Conservation (phyloP, 1,284 basidiomycete species). For the Apiotrichum veenhuisii region DNA sequence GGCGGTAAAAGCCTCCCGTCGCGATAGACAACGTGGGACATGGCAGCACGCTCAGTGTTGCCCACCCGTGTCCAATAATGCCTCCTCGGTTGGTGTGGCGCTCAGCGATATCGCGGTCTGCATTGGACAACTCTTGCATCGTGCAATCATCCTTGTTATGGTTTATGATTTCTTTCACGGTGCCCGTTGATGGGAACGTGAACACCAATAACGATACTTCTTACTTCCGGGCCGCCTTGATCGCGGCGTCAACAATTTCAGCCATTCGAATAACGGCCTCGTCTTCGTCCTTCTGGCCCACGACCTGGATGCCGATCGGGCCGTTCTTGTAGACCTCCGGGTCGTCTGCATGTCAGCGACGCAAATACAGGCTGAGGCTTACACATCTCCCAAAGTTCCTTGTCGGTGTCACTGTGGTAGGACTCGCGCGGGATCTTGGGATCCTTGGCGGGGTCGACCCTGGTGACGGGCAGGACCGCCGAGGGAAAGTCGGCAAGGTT, state of each 20-base stretch:
- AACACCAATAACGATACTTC: no score
- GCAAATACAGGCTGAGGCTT: conserved; percentile 26
- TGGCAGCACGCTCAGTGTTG: no score
- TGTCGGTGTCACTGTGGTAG: conserved; percentile 55
- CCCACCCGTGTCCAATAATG: no score
- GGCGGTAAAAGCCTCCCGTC: no score
- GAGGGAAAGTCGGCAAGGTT: conserved; percentile 57
- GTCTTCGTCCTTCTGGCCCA: conserved; percentile 64
- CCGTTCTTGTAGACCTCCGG: conserved; percentile 57
- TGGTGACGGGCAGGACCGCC: conserved; percentile 60
- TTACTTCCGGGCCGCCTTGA: conserved; percentile 4
- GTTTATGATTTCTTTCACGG: no score
- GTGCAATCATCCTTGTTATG: no score
- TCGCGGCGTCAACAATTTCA: conserved; percentile 14
- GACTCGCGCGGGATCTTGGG: conserved; percentile 24
- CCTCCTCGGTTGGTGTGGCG: no score
- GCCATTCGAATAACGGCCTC: conserved; percentile 51
- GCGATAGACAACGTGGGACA: no score
- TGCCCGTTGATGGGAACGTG: no score
- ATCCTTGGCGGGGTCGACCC: conserved; percentile 56
- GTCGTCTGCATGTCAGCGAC: conserved; percentile 52
- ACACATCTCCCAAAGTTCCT: conserved; percentile 57
- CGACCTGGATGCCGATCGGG: conserved; percentile 62
- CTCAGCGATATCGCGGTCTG: no score
- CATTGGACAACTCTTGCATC: no score